Conservation (phyloP, 192 early-diverging fungal genomes). For the Coemansia sp. region DNA sequence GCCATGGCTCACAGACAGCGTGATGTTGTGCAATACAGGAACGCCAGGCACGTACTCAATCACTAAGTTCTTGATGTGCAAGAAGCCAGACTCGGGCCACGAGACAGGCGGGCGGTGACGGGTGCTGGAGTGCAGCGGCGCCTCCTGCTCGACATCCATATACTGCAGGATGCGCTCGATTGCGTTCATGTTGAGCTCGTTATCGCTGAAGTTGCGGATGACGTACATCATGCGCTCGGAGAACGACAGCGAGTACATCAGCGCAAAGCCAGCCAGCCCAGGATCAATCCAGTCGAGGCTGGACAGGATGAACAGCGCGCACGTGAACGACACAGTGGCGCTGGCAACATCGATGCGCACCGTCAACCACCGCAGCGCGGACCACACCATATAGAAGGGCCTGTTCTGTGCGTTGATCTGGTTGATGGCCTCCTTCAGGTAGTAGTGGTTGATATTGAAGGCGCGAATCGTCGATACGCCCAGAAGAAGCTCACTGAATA, state of each 20-base stretch:
- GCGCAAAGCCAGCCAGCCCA: conserved; percentile 80
- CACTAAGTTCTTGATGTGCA: conserved; percentile 67
- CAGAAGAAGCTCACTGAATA: conserved; percentile 74
- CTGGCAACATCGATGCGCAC: conserved; percentile 78
- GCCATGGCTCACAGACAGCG: conserved; percentile 42
- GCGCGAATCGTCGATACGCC: conserved; percentile 86
- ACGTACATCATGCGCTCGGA: conserved; percentile 75
- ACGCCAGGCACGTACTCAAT: conserved; percentile 77
- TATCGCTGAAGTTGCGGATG: conserved; percentile 69
- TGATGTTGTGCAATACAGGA: conserved; percentile 65
- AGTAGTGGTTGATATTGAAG: conserved; percentile 68
- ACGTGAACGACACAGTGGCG: conserved; percentile 69
- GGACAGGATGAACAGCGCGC: conserved; percentile 64
- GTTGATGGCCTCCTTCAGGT: conserved; percentile 59
- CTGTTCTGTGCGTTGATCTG: conserved; percentile 77
- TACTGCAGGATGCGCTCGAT: conserved; percentile 88
- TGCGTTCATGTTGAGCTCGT: conserved; percentile 85
- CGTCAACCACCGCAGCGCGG: conserved; percentile 80
- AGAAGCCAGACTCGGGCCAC: conserved; percentile 70
- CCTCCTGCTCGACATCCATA: conserved; percentile 74
- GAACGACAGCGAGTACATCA: conserved; percentile 83
- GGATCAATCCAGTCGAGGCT: conserved; percentile 62
- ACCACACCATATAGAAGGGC: conserved; percentile 82
- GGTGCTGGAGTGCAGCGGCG: conserved; percentile 58
- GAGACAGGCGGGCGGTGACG: conserved; percentile 48